Evolutionary conservation across 2,329 filamentous ascomycete genomes (phyloP).

Genomic region (Botrytis cinerea): DNA sequence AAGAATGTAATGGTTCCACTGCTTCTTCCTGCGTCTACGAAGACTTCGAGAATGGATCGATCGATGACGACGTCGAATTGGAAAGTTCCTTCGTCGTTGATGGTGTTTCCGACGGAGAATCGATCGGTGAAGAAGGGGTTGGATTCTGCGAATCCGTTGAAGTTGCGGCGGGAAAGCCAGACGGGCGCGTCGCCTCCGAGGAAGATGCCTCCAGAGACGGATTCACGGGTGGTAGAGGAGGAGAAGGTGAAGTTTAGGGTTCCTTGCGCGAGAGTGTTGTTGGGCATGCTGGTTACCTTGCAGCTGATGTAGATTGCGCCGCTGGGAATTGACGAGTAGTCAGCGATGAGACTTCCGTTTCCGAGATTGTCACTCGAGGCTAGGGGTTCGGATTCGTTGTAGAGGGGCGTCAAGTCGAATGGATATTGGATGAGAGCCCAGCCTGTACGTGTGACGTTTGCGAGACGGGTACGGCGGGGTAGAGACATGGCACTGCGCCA

Average conservation of each 20-base stretch:
- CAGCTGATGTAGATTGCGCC: slow-evolving; percentile 57
- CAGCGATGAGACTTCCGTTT: slow-evolving; percentile 51
- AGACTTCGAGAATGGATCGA: slow-evolving; percentile 56
- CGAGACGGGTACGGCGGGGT: slow-evolving; percentile 56
- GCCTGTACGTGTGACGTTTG: slow-evolving; percentile 52
- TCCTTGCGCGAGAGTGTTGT: slow-evolving; percentile 28
- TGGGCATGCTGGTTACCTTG: slow-evolving; percentile 50
- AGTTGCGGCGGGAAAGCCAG: slow-evolving; percentile 53
- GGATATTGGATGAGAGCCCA: slow-evolving; percentile 54
- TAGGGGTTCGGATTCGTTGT: slow-evolving; percentile 47
- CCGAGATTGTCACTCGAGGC: slow-evolving; percentile 48
- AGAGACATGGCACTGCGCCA: slow-evolving; percentile 56
- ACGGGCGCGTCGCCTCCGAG: slow-evolving; percentile 52
- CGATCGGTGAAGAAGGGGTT: slow-evolving; percentile 59
- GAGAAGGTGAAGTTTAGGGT: slow-evolving; percentile 56
- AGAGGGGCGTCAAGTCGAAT: slow-evolving; percentile 51
- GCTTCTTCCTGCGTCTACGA: slow-evolving; percentile 53
- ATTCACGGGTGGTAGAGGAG: slow-evolving; percentile 52
- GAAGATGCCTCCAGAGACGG: slow-evolving; percentile 51
- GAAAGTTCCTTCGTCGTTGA: slow-evolving; percentile 34
- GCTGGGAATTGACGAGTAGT: slow-evolving; percentile 53
- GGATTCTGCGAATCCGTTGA: slow-evolving; percentile 46
- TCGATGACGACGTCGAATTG: slow-evolving; percentile 54
- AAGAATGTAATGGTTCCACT: slow-evolving; percentile 55
- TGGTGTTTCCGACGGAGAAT: slow-evolving; percentile 43